These are phyloP conservation scores for Eimeria necatrix DNA, from an alignment of 169 alveolate species.

Conservation along the genomic window DNA sequence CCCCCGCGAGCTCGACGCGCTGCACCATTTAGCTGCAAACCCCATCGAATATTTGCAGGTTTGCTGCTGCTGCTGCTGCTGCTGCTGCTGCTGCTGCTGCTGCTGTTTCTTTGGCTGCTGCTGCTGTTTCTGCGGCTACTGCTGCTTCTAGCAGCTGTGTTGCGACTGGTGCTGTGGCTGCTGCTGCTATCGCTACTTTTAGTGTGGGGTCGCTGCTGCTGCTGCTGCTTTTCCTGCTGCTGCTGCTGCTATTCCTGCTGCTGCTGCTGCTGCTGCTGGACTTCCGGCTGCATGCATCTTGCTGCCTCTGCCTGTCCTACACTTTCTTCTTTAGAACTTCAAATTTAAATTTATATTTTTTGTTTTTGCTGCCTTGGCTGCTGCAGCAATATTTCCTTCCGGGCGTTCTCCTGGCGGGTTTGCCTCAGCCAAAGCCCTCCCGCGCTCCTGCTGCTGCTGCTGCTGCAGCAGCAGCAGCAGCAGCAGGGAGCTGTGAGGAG, in stretches of 20 bases:
- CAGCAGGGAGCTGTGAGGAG: not conserved
- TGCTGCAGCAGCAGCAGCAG: conserved; percentile 10
- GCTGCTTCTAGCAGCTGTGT: not conserved
- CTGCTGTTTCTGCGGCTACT: not conserved
- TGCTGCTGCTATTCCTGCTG: not conserved
- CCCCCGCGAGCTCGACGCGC: not conserved
- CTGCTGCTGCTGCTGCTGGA: not conserved
- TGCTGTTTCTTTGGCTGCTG: not conserved
- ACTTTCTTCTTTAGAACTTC: not conserved
- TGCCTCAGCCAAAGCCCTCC: not conserved
- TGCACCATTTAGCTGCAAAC: not conserved
- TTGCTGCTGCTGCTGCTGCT: not conserved
- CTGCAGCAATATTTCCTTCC: conserved; percentile 53
- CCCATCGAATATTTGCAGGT: conserved; percentile 42
- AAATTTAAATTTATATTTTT: not conserved
- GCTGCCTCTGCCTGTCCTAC: not conserved
- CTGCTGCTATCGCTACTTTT: not conserved
- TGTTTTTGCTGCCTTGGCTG: not conserved
- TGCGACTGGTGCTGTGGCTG: not conserved
- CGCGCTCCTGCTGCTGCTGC: conserved; percentile 24
- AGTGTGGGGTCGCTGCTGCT: not conserved
- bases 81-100: conserved; percentile 17
- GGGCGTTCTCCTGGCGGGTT: conserved; percentile 34
- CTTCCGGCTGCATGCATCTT: no score
- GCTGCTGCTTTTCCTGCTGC: not conserved